Base-by-base conservation (phyloP, 306 rosid genomes). In the Rosa persica region DNA sequence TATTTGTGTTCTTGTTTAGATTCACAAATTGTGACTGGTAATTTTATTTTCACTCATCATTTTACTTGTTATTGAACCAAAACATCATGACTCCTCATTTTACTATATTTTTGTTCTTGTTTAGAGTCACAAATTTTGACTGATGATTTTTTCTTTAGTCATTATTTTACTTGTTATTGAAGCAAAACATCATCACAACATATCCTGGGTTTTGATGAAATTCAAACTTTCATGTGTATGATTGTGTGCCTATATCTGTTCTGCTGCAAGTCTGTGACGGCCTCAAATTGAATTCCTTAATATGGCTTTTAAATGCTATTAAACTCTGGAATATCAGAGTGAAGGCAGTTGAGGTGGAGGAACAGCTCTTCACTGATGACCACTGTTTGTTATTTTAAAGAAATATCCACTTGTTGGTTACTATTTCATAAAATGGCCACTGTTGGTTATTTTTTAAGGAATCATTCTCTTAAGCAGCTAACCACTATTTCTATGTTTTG, bases 1-100 rank as follows among this genome's bases (percentile, higher is more conserved):
- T 75, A 70, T 64, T 76, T 58, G n/a, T 43, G 57, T 75, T 42
- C 54, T 55, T 12, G 20, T 57, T 57, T 74, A 13, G 20, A 22
- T 16, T 74, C 6, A 16, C 25, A 40, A 7, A 12, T 27, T 57
- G 25, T 74, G 76, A 73, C 38, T n/a, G 38, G 5, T 34, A 12
- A n/a, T 38, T 73, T 13, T 57, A 38, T 72, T 47, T 34, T 30
- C 47, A 46, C 36, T 70, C 36, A 3, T 23, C 55, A 12, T 23
- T 70, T 6, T 48, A 71, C 13, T 42, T 68, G 16, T n/a, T 23
- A 70, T 27, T 22, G 55, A 70, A 44, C 7, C 52, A 43, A 4
- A 25, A 23, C 64, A n/a, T 72, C 3, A 57, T 11, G 11, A 58
- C 39, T 57, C 15, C 64, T 57, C 64, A 57, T 57, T 57, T 57